These are phyloP conservation scores for Bruguiera parviflora DNA, from an alignment of 345 rosid genomes.

Conservation along the genomic window DNA sequence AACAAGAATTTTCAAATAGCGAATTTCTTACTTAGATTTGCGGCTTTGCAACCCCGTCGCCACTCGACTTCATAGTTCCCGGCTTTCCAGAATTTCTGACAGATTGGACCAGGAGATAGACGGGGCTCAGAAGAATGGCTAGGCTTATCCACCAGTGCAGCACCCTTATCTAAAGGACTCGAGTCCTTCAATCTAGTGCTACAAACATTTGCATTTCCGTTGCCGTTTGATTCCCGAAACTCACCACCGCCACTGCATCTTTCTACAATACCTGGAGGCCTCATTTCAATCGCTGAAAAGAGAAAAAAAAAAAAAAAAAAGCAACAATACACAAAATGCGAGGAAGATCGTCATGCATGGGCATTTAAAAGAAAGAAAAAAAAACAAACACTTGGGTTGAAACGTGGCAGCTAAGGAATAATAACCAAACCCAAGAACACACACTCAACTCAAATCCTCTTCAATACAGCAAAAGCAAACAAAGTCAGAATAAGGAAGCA, in stretches of 20 bases:
- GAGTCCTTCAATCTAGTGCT: background rate
- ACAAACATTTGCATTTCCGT: background rate
- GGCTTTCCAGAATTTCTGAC: slow-evolving; percentile 95
- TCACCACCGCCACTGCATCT: background rate
- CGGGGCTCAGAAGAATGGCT: background rate
- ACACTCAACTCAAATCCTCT: no score
- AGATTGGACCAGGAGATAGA: slow-evolving; percentile 44
- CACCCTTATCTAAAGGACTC: background rate
- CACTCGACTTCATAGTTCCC: slow-evolving; percentile 54
- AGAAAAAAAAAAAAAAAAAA: no score
- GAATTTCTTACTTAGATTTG: slow-evolving; percentile 51
- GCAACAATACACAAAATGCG: no score
- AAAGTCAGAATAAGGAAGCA: no score
- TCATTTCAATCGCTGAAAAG: no score
- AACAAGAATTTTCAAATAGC: background rate
- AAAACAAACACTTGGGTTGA: no score
- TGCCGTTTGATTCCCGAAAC: background rate
- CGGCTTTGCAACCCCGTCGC: slow-evolving; percentile 38
- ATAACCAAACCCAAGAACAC: no score
- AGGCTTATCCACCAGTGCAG: background rate
- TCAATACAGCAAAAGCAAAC: no score
- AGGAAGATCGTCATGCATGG: no score
- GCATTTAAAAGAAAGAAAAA: no score
- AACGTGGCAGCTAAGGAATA: no score
- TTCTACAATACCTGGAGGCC: background rate